These are phyloP conservation scores for Gracilaria vermiculophylla DNA, from an alignment of 23 red algal species.

Conservation along the genomic window DNA sequence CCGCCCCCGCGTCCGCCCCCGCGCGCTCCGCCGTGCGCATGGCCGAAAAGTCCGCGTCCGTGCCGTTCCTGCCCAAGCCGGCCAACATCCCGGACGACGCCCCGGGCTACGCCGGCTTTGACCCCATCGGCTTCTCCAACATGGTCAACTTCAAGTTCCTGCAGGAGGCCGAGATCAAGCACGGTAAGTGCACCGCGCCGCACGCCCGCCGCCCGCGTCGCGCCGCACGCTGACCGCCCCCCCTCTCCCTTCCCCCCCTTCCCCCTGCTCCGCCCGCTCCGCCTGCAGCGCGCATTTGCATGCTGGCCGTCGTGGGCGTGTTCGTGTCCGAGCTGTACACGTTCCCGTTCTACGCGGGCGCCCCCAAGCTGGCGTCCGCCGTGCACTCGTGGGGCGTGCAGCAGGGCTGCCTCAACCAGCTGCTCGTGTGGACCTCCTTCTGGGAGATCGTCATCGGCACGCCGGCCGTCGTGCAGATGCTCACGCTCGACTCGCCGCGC, in stretches of 20 bases:
- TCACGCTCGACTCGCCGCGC: constrained; percentile 65
- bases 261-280: too few species aligned
- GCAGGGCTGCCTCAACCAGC: constrained; percentile 82
- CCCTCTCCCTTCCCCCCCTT: too few species aligned
- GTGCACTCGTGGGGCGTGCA: constrained; percentile 88
- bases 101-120: constrained; percentile 67
- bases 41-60: constrained; percentile 15
- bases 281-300: constrained; percentile 51
- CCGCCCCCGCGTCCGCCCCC: not conserved
- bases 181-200: constrained; percentile 54
- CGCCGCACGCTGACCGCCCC: too few species aligned
- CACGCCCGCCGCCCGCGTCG: not conserved
- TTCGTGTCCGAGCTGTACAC: constrained; percentile 80
- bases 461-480: constrained; percentile 85
- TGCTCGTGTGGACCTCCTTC: constrained; percentile 85
- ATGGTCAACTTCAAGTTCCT: constrained; percentile 83
- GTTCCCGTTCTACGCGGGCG: constrained; percentile 82
- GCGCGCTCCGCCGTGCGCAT: constrained; percentile 10
- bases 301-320: constrained; percentile 88
- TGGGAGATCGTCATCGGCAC: constrained; percentile 88
- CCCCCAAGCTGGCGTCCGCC: constrained; percentile 34
- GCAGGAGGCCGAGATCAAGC: constrained; percentile 95
- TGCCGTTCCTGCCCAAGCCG: constrained; percentile 48
- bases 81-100: constrained; percentile 14
- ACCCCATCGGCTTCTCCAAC: constrained; percentile 90